Evolutionary conservation across 495 filamentous ascomycete genomes (phyloP).

Genomic region (Talaromyces wortmannii): DNA sequence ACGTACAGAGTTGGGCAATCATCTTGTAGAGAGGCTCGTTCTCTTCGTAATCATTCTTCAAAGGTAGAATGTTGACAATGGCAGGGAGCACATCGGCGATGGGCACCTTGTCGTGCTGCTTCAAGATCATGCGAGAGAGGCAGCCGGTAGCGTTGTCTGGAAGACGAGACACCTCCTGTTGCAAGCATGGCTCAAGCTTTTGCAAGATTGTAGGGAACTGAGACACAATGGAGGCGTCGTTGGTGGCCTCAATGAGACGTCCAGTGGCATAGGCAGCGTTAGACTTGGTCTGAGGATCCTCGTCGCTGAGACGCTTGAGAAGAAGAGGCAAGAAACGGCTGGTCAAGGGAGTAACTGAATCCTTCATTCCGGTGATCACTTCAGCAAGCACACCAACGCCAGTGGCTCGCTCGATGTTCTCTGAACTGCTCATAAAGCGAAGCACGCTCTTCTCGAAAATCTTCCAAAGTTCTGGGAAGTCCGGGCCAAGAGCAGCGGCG

Average conservation of each 20-base stretch:
- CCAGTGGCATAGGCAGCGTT: constrained; percentile 91
- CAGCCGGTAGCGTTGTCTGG: constrained; percentile 95
- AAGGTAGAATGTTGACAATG: constrained; percentile 70
- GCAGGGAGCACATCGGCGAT: constrained; percentile 73
- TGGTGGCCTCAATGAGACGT: constrained; percentile 70
- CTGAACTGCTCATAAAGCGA: constrained; percentile 78
- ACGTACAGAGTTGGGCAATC: constrained; percentile 80
- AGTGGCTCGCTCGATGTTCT: constrained; percentile 78
- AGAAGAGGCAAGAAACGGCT: constrained; percentile 68
- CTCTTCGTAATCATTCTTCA: constrained; percentile 95
- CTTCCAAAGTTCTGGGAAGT: constrained; percentile 85
- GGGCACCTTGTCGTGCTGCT: constrained; percentile 71
- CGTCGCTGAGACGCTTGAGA: constrained; percentile 79
- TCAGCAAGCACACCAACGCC: constrained; percentile 90
- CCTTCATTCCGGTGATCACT: constrained; percentile 80
- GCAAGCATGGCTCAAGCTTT: constrained; percentile 79
- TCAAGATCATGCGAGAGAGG: constrained; percentile 83
- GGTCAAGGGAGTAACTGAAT: constrained; percentile 70
- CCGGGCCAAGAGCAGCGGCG: constrained; percentile 70
- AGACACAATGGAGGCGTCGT: constrained; percentile 62
- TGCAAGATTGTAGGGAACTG: constrained; percentile 68
- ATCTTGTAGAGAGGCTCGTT: constrained; percentile 87
- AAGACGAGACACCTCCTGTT: constrained; percentile 65
- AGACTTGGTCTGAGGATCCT: constrained; percentile 87
- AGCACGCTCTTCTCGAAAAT: constrained; percentile 85